Percentiles rank a stretch among this genome's conserved stretches.
Evolutionary conservation across 345 rosid genomes (phyloP).

Genomic region (Eucalyptus shirleyi): DNA sequence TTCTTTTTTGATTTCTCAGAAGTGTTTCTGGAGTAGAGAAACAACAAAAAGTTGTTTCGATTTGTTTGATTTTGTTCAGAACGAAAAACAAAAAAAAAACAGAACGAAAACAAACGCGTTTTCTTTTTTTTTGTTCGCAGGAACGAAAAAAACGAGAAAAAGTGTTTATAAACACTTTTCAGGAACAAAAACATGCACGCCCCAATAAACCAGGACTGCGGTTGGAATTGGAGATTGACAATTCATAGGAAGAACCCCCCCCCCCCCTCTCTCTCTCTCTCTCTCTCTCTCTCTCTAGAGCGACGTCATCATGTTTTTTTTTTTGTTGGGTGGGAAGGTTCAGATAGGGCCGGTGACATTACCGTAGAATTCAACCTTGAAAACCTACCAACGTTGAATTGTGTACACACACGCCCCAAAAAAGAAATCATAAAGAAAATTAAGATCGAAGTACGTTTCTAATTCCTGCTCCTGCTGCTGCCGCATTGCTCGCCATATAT

Average conservation of each 20-base stretch:
- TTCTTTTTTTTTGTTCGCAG: no score
- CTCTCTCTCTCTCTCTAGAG: not conserved
- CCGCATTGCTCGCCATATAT: not conserved
- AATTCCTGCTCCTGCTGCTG: not conserved
- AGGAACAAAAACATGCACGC: no score
- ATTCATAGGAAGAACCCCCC: not conserved
- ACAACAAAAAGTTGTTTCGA: no score
- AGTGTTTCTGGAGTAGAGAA: no score
- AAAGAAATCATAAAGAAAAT: not conserved
- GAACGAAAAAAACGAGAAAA: no score
- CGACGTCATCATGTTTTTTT: not conserved
- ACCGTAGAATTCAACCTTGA: not conserved
- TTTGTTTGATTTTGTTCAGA: no score
- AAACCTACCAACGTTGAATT: not conserved
- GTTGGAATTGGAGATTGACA: not conserved
- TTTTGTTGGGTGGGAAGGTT: not conserved
- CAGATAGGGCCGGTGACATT: not conserved
- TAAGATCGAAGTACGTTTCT: not conserved
- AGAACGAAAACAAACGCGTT: no score
- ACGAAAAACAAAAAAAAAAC: no score
- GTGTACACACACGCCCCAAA: not conserved
- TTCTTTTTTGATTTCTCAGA: no score
- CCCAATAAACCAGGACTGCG: not conserved
- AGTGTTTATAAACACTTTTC: no score
- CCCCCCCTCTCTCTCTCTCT: no score